Evolutionary conservation across 139 green algal genomes (phyloP).

Genomic region (Chlorella ohadii): DNA sequence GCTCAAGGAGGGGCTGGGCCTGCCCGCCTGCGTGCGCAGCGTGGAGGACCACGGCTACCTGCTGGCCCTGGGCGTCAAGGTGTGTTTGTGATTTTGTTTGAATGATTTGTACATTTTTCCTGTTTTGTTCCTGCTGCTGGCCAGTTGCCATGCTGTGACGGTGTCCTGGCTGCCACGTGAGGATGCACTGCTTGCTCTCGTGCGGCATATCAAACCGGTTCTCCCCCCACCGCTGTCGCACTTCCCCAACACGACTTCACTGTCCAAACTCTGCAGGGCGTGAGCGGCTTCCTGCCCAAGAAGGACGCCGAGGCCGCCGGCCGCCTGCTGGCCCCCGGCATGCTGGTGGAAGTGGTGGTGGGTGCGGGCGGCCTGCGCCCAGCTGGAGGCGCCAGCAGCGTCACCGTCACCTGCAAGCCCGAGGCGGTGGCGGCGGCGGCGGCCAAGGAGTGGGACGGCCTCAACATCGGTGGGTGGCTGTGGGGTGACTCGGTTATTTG

Average conservation of each 20-base stretch:
- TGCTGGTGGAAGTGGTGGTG: constrained; percentile 67
- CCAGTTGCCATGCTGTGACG: no score
- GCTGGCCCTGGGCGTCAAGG: constrained; percentile 85
- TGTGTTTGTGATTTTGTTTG: constrained; percentile 37
- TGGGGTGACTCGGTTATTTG: no score
- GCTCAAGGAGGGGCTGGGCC: constrained; percentile 45
- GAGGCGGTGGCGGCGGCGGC: constrained; percentile 32
- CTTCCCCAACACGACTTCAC: no score
- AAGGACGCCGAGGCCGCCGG: constrained; percentile 47
- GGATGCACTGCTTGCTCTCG: no score
- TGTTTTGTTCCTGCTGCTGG: background rate
- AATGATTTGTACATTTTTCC: no score
- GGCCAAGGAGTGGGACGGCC: constrained; percentile 61
- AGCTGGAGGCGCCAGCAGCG: background rate
- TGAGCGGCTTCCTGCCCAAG: constrained; percentile 71
- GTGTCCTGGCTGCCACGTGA: no score
- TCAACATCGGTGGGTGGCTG: constrained; percentile 62
- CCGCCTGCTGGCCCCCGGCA: constrained; percentile 37
- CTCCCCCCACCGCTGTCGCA: no score
- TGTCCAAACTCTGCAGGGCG: constrained; percentile 59
- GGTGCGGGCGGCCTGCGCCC: constrained; percentile 9
- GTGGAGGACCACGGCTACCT: constrained; percentile 94
- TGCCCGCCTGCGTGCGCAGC: constrained; percentile 78
- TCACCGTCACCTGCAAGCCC: constrained; percentile 48
- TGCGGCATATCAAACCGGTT: no score